phyloP scores from a whole-genome alignment of 768 basidiomycete genomes.

The Rhodotorula graminis region DNA sequence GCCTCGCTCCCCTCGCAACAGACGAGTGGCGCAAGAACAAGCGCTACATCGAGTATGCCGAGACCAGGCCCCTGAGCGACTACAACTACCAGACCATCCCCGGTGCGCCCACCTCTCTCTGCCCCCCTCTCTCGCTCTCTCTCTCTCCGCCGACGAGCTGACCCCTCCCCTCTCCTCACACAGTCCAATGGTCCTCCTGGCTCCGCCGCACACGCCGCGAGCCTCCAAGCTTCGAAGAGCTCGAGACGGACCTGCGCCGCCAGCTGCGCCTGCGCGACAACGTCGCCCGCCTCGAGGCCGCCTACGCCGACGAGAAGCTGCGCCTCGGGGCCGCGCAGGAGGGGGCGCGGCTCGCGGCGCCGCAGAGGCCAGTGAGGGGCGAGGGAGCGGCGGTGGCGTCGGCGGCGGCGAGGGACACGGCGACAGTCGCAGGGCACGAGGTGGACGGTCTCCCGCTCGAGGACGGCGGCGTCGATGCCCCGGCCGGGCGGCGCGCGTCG shows the following conservation, averaged over 20 bases:
- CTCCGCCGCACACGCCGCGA: constrained; percentile 33
- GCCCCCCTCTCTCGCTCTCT: neutral
- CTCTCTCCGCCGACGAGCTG: neutral
- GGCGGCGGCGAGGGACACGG: neutral
- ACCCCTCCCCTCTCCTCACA: neutral
- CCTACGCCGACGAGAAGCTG: constrained; percentile 37
- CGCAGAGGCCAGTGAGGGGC: neutral
- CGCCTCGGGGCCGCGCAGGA: neutral
- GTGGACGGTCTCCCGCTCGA: constrained; percentile 10
- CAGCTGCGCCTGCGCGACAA: constrained; percentile 32
- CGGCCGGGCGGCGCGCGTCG: neutral
- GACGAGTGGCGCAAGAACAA: constrained; percentile 34
- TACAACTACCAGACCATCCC: constrained; percentile 36
- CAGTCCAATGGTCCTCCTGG: constrained; percentile 42
- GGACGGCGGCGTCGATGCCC: constrained; percentile 1
- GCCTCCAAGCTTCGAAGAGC: constrained; percentile 32
- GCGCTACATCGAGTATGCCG: constrained; percentile 38
- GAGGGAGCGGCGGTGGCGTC: too few relatives aligned
- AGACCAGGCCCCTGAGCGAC: constrained; percentile 27
- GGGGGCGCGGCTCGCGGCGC: neutral
- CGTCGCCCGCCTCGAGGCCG: constrained; percentile 24
- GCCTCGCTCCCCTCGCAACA: neutral
- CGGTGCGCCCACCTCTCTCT: constrained; percentile 3
- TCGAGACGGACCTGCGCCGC: constrained; percentile 27
- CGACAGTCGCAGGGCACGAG: too few relatives aligned